A percentile compares a stretch with the other conserved stretches of the same genome.
phyloP scores from a whole-genome alignment of 2,329 filamentous ascomycete genomes.

The Phialocephala subalpina region DNA sequence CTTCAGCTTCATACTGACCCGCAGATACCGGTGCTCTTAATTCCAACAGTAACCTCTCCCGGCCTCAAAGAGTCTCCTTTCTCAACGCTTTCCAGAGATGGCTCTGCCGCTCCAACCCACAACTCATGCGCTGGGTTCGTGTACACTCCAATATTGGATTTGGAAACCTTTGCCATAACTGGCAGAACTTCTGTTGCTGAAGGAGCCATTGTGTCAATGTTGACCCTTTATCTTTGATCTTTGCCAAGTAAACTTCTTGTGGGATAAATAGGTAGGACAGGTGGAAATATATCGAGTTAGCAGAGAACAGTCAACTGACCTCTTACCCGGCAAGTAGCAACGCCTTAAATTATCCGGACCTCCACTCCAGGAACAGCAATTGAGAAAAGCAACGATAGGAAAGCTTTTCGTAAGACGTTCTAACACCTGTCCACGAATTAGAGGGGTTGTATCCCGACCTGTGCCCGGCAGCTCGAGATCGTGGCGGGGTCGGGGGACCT shows the following conservation, averaged over 20 bases:
- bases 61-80: constrained; percentile 73
- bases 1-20: constrained; percentile 64
- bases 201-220: constrained; percentile 34
- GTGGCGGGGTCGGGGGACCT: constrained; percentile 24
- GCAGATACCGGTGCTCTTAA: constrained; percentile 96
- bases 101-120: constrained; percentile 83
- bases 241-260: background rate
- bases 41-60: constrained; percentile 86
- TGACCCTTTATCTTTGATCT: background rate
- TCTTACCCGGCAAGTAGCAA: background rate
- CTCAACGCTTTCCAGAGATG: constrained; percentile 77
- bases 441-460: constrained; percentile 9
- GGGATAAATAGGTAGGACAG: constrained; percentile 13
- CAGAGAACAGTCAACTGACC: constrained; percentile 16
- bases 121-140: constrained; percentile 93
- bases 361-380: background rate
- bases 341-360: constrained; percentile 13
- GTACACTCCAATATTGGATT: constrained; percentile 94
- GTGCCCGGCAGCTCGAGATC: background rate
- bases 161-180: constrained; percentile 51
- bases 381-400: constrained; percentile 10
- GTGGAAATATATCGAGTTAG: background rate
- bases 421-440: constrained; percentile 5
- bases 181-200: constrained; percentile 37
- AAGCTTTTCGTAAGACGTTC: background rate